Conservation (phyloP, 192 early-diverging fungal species). For the Backusella mclennaniae region DNA sequence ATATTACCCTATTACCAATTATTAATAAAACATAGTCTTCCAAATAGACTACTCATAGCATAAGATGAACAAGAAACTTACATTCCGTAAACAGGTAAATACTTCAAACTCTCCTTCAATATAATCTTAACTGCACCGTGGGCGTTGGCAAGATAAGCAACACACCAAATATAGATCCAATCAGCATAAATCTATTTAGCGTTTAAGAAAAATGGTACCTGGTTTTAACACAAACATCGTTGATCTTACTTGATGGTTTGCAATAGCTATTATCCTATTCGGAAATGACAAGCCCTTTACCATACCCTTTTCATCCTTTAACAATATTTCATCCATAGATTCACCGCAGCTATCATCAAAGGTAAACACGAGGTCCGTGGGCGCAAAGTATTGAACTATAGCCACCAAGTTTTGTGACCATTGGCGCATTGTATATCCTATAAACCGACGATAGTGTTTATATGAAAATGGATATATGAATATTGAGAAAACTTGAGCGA, state of each 20-base stretch:
- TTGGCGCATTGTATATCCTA: conserved; percentile 17
- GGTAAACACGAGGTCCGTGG: conserved; percentile 47
- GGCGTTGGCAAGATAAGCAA: conserved; percentile 63
- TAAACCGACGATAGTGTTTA: not conserved
- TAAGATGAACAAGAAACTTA: conserved; percentile 21
- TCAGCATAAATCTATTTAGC: conserved; percentile 56
- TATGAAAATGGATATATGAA: not conserved
- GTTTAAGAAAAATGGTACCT: not conserved
- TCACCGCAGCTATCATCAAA: conserved; percentile 38
- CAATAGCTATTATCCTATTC: conserved; percentile 43
- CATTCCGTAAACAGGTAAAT: conserved; percentile 90
- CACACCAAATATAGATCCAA: conserved; percentile 69
- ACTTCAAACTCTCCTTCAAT: conserved; percentile 77
- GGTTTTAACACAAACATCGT: not conserved
- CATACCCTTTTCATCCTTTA: conserved; percentile 19
- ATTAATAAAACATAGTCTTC: not conserved
- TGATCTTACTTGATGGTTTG: conserved; percentile 56
- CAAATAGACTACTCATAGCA: not conserved
- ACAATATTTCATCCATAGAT: conserved; percentile 9
- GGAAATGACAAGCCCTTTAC: conserved; percentile 43
- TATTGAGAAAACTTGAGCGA: conserved; percentile 16
- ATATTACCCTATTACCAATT: conserved; percentile 2
- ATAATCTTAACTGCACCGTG: conserved; percentile 91
- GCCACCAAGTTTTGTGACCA: conserved; percentile 45
- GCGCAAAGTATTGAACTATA: conserved; percentile 54